Base-by-base conservation (phyloP, 306 rosid genomes). In the Malus asiatica region DNA sequence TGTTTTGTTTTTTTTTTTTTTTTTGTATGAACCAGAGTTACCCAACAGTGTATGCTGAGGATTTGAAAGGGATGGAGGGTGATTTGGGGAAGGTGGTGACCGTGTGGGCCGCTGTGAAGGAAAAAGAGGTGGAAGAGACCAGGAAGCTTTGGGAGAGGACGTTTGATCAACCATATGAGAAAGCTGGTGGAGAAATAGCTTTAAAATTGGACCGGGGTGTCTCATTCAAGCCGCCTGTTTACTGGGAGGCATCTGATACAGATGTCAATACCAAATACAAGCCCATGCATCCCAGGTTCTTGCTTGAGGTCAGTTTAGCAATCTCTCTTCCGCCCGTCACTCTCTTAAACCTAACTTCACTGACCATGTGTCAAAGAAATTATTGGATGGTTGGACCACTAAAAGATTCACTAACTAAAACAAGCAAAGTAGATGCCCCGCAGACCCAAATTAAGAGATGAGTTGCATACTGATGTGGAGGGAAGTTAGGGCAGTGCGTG, bases 111-210 rank as follows among this genome's bases (percentile, higher is more conserved):
- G 73, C 75, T 7, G 81, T 78, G 80, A 72, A 81, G 76, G 81
- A 83, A 55, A 80, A 83, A 66, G 95, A 90, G 66, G 67, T 86
- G 73, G 93, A 87, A 79, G 93, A 88, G 85, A 92, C 90, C 67
- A 85, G 77, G 79, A 87, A 84, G 61, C 85, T 90, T 63, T 92
- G 98, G 98, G 96, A 87, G 64, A 82, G 76, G 64, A 85, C 88
- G 29, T 92, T 92, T 74, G 89, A 90, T 77, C 97, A 87, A 80
- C 88, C 98, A 19, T 94, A 92, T 74, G 97, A 87, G 86, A 92
- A 92, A 89, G 97, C 95, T 25, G 98, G 98, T 66, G 97, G 95
- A 77, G 95, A 79, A 52, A 72, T 85, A 20, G 73, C 68, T 73
- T 75, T 81, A 64, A 53, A 80, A 64, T 70, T 81, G 74, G 80